Evolutionary conservation across 345 rosid species (phyloP).

Genomic region (Camelina neglecta): DNA sequence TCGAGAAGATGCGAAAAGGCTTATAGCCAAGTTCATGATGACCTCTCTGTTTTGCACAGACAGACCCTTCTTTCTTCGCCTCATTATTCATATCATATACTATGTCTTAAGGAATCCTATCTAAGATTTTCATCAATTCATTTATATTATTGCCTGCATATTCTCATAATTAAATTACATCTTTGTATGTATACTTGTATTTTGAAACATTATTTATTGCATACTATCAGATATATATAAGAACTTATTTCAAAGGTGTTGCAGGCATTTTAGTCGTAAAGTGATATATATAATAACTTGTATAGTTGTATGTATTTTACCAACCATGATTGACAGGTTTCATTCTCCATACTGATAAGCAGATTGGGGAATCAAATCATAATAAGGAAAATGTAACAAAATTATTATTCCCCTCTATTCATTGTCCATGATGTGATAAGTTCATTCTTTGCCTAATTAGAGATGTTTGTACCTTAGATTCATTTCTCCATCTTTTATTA

Average conservation of each 20-base stretch:
- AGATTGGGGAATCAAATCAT: constrained; percentile 10
- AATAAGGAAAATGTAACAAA: not conserved
- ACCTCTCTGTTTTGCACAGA: not conserved
- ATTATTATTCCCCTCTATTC: not conserved
- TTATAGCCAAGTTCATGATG: not conserved
- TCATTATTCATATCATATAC: not conserved
- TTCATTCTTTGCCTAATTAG: not conserved
- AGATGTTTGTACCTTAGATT: not conserved
- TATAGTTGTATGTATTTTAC: too few species aligned
- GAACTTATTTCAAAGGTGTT: not conserved
- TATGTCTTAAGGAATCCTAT: not conserved
- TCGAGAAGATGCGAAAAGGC: constrained; percentile 41
- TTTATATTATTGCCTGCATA: not conserved
- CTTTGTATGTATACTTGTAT: not conserved
- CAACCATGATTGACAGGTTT: not conserved
- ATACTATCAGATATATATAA: not conserved
- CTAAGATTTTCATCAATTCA: not conserved
- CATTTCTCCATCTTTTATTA: not conserved
- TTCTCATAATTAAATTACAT: not conserved
- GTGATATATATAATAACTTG: not conserved
- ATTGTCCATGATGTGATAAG: not conserved
- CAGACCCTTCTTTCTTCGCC: not conserved
- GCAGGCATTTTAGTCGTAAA: not conserved
- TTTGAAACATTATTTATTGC: not conserved
- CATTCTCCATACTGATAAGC: not conserved